Evolutionary conservation across 78 protist species (phyloP), one percentile per base, ranked within the genome.

Genomic region (slime mould (Dictyostelium discoideum)): DNA sequence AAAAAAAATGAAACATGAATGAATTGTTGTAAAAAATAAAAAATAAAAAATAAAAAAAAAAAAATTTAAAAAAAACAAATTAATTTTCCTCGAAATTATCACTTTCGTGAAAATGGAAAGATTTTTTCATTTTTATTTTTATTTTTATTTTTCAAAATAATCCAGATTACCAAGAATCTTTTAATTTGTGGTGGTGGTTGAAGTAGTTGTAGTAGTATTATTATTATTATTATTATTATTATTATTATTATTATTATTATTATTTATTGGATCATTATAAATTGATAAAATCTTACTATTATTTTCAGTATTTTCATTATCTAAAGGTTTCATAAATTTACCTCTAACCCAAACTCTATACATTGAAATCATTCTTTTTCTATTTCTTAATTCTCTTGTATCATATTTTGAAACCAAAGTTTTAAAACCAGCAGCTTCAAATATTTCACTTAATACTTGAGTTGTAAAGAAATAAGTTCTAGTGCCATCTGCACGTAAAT

Each of bases 271-370:
- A n/a, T 26, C 39, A 26, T 69, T 24, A 69, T 69, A 69, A 69
- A 69, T 0, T 69, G 77, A 69, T 24, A 29, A 26, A 3, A 69
- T 29, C 11, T 74, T 74, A 37, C 81, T 81, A 26, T 81, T 81
- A 81, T 48, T 60, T 10, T 79, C 32, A 42, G 1, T 29, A 60
- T 32, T 84, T 37, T 54, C 24, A 40, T n/a, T 24, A 20, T 67
- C 84, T 10, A 92, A 67, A 20, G 97, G 96, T 72, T 92, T 96
- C 48, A 77, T 87, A 32, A 89, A 96, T 40, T 89, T 86, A 40
- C 97, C 97, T 86, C 88, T 84, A 50, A 96, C 74, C 97, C 97
- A 96, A 37, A 96, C 97, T 63, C 97, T 93, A 20, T 94, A 95
- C 97, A 96, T 96, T 83, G 92, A 87, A 77, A 96, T 87, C 92